Conservation (phyloP, 2,329 filamentous ascomycete species). For the Sporothrix schenckii region DNA sequence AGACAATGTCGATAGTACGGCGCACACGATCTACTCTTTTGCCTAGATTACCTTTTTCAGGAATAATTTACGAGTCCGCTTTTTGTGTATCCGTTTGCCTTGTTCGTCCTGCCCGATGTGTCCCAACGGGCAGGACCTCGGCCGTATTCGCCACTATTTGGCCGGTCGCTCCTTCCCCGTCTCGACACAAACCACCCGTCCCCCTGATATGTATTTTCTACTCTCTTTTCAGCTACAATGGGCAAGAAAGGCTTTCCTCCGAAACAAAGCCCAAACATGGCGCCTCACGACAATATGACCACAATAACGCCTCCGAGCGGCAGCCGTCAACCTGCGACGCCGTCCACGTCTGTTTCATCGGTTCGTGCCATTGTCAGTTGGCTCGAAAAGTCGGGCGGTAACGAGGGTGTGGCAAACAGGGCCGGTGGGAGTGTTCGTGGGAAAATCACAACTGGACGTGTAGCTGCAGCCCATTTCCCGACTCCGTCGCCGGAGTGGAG, state of each 20-base stretch:
- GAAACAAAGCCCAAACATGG: not conserved
- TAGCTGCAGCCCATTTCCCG: not conserved
- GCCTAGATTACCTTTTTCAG: not conserved
- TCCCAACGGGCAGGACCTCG: conserved; percentile 14
- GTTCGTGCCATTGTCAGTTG: conserved; percentile 30
- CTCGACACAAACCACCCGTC: not conserved
- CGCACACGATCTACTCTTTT: not conserved
- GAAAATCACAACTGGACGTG: not conserved
- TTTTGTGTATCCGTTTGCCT: conserved; percentile 10
- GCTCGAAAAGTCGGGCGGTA: conserved; percentile 24
- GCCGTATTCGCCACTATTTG: conserved; percentile 22
- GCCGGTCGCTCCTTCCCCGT: conserved; percentile 17
- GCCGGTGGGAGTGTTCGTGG: too few relatives aligned
- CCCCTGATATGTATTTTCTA: not conserved
- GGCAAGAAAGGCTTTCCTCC: too few relatives aligned
- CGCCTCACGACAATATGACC: not conserved
- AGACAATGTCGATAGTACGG: not conserved
- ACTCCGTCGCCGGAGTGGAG: not conserved
- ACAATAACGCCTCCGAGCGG: not conserved
- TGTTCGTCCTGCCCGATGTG: conserved; percentile 9
- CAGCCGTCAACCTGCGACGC: conserved; percentile 5
- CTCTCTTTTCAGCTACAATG: not conserved
- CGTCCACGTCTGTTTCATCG: conserved; percentile 15
- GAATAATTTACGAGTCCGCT: not conserved
- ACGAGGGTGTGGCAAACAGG: not conserved